phyloP scores from a whole-genome alignment of 164 flowering plant genomes.

The Umbellularia californica region DNA sequence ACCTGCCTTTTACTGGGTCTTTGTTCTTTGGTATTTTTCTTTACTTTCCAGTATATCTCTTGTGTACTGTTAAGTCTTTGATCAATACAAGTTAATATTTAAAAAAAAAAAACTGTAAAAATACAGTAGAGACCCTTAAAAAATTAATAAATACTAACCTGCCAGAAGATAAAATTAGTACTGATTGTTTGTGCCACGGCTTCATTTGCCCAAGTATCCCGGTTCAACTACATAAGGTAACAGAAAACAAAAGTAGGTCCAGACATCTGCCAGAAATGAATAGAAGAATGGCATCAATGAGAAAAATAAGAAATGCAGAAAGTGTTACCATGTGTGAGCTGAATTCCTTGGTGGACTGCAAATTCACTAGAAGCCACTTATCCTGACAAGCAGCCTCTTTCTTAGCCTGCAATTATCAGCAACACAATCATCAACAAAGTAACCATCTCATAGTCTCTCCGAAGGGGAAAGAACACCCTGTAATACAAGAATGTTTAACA shows the following conservation, averaged over 20 bases:
- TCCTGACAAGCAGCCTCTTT: slow-evolving; percentile 62
- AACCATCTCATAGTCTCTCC: too few relatives aligned
- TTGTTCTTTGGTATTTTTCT: too few relatives aligned
- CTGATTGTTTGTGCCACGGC: slow-evolving; percentile 88
- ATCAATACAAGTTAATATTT: not conserved
- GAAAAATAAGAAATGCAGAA: not conserved
- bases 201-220: slow-evolving; percentile 99
- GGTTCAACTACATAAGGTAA: slow-evolving; percentile 59
- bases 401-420: slow-evolving; percentile 59
- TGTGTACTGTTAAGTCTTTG: too few relatives aligned
- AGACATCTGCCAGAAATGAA: not conserved
- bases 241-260: slow-evolving; percentile 11
- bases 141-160: slow-evolving; percentile 43
- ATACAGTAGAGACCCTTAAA: not conserved
- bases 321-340: slow-evolving; percentile 84
- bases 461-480: too few relatives aligned
- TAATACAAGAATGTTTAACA: too few relatives aligned
- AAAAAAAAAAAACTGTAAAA: not conserved
- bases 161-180: slow-evolving; percentile 94
- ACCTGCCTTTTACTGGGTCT: too few relatives aligned
- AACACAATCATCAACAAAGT: not conserved
- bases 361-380: slow-evolving; percentile 82
- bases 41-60: too few relatives aligned
- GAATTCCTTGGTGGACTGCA: slow-evolving; percentile 93
- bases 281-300: not conserved